Evolutionary conservation across 192 early-diverging fungal genomes (phyloP), one percentile per base, ranked within the genome.

Genomic region (Coemansia sp.): DNA sequence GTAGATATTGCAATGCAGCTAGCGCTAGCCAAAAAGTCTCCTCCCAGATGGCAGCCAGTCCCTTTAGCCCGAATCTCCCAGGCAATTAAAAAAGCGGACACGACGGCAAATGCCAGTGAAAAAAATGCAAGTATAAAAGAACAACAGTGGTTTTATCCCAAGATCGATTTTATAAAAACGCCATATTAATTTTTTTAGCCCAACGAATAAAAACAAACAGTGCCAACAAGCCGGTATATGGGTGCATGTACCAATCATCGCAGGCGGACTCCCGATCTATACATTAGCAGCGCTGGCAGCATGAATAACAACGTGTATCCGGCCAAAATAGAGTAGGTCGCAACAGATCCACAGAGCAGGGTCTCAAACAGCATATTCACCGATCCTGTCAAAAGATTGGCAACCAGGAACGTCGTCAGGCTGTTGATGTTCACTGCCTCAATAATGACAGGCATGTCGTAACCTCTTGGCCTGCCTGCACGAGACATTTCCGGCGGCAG

Each of bases 361-460:
- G 96, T 98, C 62, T 92, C 79, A 11, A 93, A 72, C 2, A 85
- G 72, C 66, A 96, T 67, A 74, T 98, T 98, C 8, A 94, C 81
- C 1, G 88, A 28, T 2, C 96, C 96, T 0, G 96, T 98, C 45
- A 94, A 65, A 5, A 96, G 38, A 69, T 98, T 98, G 20, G 92
- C 96, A 34, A 97, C 58, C 28, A 98, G 70, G 75, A 98, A 98
- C 13, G 89, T 83, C 5, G 86, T 85, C 59, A 98, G 74, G 45
- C 93, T 91, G 81, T 96, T 94, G 35, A 65, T 69, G 73, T 95
- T 95, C 60, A 96, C 78, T 13, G 86, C 85, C 16, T 86, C 83
- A 11, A 93, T 71, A 10, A 93, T 60, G 31, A 68, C 61, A 6
- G 91, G 93, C 40, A 81, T 79, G 10, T 76, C 70, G 16, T 83